A percentile compares a stretch with the other conserved stretches of the same genome.
Conservation (phyloP, 2,329 filamentous ascomycete genomes). For the Colletotrichum musicola region DNA sequence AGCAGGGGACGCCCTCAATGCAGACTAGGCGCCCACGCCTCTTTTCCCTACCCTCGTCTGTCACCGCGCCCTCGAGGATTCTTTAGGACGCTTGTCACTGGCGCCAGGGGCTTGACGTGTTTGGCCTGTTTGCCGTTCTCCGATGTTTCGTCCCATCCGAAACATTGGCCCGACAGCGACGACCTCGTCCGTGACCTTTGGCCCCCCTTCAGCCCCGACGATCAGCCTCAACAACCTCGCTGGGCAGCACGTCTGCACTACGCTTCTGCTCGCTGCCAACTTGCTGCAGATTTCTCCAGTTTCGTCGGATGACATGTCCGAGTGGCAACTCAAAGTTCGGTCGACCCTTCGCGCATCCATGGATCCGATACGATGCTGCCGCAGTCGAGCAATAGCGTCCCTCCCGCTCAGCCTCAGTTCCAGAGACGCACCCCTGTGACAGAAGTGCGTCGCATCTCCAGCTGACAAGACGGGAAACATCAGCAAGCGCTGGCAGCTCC, state of each 20-base stretch:
- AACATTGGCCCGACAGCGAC: constrained; percentile 42
- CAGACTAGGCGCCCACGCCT: background rate
- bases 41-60: background rate
- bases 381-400: background rate
- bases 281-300: constrained; percentile 9
- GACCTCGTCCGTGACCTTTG: constrained; percentile 19
- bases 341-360: background rate
- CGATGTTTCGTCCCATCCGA: constrained; percentile 39
- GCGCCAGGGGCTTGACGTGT: constrained; percentile 4
- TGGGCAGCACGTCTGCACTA: constrained; percentile 34
- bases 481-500: constrained; percentile 13
- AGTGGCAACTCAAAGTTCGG: background rate
- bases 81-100: constrained; percentile 1
- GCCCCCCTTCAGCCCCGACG: background rate
- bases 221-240: constrained; percentile 37
- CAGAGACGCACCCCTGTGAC: constrained; percentile 35
- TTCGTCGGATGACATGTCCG: constrained; percentile 5
- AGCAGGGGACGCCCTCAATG: constrained; percentile 1
- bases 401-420: constrained; percentile 27
- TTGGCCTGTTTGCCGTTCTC: constrained; percentile 25
- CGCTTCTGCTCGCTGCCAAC: constrained; percentile 14
- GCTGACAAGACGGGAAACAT: constrained; percentile 7
- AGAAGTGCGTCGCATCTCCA: constrained; percentile 31
- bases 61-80: background rate
- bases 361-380: background rate